These are phyloP conservation scores for Coniochaeta sp. DNA, from an alignment of 2,329 filamentous ascomycete genomes.

Conservation along the genomic window DNA sequence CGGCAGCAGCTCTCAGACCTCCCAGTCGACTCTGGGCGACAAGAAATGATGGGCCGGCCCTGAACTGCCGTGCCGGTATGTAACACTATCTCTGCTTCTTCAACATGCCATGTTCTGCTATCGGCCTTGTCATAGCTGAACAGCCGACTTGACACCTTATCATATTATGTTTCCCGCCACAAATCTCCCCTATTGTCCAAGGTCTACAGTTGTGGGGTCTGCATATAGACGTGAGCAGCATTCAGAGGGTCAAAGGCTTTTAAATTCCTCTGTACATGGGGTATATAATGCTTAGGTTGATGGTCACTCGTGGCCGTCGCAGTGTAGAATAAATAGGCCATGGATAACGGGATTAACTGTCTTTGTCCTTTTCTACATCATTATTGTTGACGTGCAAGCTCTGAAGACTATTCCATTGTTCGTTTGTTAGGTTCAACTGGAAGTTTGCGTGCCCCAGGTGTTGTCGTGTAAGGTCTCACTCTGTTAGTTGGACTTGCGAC, in stretches of 20 bases:
- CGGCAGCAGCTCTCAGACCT: not conserved
- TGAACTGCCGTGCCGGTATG: slow-evolving; percentile 2
- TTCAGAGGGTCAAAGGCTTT: not conserved
- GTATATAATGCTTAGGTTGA: slow-evolving; percentile 2
- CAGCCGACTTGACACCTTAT: not conserved
- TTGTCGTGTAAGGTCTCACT: not conserved
- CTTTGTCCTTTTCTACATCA: not conserved
- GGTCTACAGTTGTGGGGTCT: not conserved
- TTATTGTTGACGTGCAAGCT: not conserved
- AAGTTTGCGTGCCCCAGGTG: not conserved
- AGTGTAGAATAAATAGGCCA: not conserved
- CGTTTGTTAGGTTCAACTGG: not conserved
- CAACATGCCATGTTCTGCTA: not conserved
- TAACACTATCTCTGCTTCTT: not conserved
- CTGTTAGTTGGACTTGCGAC: not conserved
- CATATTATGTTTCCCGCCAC: not conserved
- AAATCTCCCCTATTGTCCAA: not conserved
- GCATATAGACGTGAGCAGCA: not conserved
- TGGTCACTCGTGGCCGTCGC: not conserved
- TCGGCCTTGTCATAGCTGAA: not conserved
- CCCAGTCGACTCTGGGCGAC: slow-evolving; percentile 3
- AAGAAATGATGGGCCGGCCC: slow-evolving; percentile 2
- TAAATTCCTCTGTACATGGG: not conserved
- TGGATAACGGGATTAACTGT: not conserved
- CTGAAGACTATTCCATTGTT: not conserved